phyloP scores from a whole-genome alignment of 345 rosid genomes.

The Carallia brachiata region DNA sequence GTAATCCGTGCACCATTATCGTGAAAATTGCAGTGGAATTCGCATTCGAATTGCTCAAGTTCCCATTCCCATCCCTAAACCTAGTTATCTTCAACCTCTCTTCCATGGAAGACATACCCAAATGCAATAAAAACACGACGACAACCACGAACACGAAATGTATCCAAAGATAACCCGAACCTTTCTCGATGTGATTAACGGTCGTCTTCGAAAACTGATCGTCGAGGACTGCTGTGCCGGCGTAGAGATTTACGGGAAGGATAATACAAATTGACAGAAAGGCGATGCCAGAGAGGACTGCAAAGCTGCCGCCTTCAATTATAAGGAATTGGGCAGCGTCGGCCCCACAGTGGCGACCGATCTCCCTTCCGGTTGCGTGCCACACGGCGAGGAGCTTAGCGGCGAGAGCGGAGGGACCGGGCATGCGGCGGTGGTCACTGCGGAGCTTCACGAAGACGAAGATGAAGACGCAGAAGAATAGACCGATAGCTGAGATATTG shows the following conservation, averaged over 20 bases:
- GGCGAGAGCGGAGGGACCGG: slow-evolving; percentile 65
- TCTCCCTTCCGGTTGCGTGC: slow-evolving; percentile 88
- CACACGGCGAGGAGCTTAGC: slow-evolving; percentile 93
- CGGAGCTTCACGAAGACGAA: slow-evolving; percentile 91
- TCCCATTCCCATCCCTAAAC: slow-evolving; percentile 92
- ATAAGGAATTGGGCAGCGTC: slow-evolving; percentile 91
- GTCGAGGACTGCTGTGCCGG: slow-evolving; percentile 63
- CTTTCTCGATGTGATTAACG: slow-evolving; percentile 75
- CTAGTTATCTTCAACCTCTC: slow-evolving; percentile 74
- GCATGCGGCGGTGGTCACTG: slow-evolving; percentile 87
- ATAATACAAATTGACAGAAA: slow-evolving; percentile 55
- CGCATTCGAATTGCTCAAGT: slow-evolving; percentile 59
- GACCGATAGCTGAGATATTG: slow-evolving; percentile 80
- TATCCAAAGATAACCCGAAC: slow-evolving; percentile 75
- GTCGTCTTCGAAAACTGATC: slow-evolving; percentile 92
- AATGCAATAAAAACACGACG: slow-evolving; percentile 62
- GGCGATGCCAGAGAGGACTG: slow-evolving; percentile 49
- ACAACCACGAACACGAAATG: slow-evolving; percentile 71
- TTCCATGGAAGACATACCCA: slow-evolving; percentile 65
- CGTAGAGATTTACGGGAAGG: slow-evolving; percentile 78
- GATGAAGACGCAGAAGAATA: slow-evolving; percentile 76
- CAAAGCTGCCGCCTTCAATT: slow-evolving; percentile 88
- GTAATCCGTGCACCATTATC: slow-evolving; percentile 86
- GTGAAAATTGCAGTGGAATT: slow-evolving; percentile 81
- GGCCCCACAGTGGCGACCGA: slow-evolving; percentile 90